These are phyloP conservation scores for Pulveroboletus sp. DNA, from an alignment of 768 basidiomycete species.

Conservation along the genomic window DNA sequence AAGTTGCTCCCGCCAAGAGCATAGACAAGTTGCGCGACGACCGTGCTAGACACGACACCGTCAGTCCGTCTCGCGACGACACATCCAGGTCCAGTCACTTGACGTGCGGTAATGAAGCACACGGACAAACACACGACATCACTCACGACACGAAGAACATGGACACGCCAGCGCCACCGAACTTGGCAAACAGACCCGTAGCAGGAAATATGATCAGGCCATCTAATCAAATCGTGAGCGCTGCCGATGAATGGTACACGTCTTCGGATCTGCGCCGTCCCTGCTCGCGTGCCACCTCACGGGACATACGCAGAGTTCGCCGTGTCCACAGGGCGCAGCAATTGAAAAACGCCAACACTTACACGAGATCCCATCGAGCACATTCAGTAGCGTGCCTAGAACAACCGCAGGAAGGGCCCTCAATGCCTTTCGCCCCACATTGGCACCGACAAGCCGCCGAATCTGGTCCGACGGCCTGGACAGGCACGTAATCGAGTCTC, in stretches of 20 bases:
- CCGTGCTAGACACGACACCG: constrained; percentile 40
- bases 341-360: constrained; percentile 28
- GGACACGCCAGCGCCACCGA: constrained; percentile 88
- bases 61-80: no score
- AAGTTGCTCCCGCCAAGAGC: constrained; percentile 86
- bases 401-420: constrained; percentile 76
- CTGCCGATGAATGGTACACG: not conserved
- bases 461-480: constrained; percentile 8
- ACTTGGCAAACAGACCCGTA: constrained; percentile 67
- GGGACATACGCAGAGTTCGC: not conserved
- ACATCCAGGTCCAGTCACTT: no score
- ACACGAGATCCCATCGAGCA: constrained; percentile 93
- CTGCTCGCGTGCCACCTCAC: not conserved
- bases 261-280: not conserved
- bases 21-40: constrained; percentile 81
- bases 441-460: constrained; percentile 9
- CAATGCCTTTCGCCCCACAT: constrained; percentile 21
- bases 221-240: constrained; percentile 41
- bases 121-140: not conserved
- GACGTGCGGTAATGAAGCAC: constrained; percentile 3
- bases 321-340: not conserved
- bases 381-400: constrained; percentile 79
- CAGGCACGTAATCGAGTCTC: constrained; percentile 12
- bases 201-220: constrained; percentile 97
- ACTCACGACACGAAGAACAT: constrained; percentile 88